Percentiles rank a stretch among this genome's conserved stretches.
These are phyloP conservation scores for Inonotus hispidus DNA, from an alignment of 1,284 basidiomycete genomes.

Conservation along the genomic window DNA sequence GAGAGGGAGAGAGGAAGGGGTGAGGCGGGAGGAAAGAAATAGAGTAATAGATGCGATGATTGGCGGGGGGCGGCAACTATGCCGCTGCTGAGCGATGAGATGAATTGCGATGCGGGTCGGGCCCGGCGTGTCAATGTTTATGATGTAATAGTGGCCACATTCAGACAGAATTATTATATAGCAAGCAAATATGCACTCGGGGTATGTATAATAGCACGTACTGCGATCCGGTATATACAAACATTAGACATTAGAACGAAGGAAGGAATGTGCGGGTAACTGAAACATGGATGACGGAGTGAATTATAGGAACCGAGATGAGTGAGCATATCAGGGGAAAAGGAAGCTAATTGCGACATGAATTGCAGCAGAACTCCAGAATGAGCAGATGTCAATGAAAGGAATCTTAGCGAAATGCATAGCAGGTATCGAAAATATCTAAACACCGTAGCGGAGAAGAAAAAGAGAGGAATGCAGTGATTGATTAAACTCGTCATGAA, in stretches of 20 bases:
- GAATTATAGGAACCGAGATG: neutral
- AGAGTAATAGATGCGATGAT: neutral
- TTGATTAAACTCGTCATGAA: constrained; percentile 33
- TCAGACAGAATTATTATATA: neutral
- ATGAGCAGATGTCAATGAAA: neutral
- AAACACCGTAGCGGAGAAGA: neutral
- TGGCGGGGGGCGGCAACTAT: neutral
- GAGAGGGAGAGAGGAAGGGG: neutral
- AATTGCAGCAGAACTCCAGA: neutral
- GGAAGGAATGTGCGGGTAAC: too few relatives aligned
- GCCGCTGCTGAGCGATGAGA: neutral
- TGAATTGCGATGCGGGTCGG: neutral
- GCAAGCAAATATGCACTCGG: neutral
- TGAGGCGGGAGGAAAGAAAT: neutral
- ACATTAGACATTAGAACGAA: neutral
- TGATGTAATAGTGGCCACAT: neutral
- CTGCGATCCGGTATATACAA: neutral
- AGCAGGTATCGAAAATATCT: neutral
- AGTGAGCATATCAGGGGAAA: neutral
- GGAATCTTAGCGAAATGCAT: neutral
- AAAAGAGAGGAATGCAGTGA: neutral
- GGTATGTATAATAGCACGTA: neutral
- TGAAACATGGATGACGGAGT: neutral
- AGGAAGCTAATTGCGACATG: neutral
- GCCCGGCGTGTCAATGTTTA: neutral